These are phyloP conservation scores for Leishmania lainsoni DNA, from an alignment of 208 protist genomes.

Conservation along the genomic window DNA sequence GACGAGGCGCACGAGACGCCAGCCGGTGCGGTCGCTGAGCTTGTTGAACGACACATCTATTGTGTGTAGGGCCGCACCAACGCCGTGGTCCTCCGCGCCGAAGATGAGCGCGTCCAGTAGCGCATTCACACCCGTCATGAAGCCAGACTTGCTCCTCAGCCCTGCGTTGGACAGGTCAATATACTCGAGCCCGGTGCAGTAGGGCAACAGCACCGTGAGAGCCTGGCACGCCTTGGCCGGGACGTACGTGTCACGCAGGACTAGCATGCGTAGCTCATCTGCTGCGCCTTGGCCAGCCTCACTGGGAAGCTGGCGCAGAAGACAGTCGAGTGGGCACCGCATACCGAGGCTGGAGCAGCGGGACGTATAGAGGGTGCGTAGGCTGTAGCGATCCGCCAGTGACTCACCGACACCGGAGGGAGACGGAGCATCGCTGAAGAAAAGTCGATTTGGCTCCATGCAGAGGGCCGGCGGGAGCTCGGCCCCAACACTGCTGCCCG, in stretches of 20 bases:
- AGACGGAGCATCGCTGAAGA: not conserved
- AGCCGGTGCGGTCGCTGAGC: constrained; percentile 37
- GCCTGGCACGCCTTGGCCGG: constrained; percentile 38
- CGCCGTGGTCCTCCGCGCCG: not conserved
- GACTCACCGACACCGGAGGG: not conserved
- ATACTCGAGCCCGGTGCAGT: constrained; percentile 33
- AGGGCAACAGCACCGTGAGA: constrained; percentile 37
- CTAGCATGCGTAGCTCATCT: constrained; percentile 5
- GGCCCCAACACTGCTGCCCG: not conserved
- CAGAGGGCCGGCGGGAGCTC: not conserved
- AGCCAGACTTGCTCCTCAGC: constrained; percentile 18
- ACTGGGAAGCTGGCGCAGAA: constrained; percentile 16
- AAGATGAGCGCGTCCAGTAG: constrained; percentile 24
- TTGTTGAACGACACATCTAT: constrained; percentile 44
- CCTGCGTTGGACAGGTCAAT: constrained; percentile 35
- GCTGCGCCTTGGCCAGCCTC: not conserved
- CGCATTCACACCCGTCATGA: constrained; percentile 19
- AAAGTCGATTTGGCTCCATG: not conserved
- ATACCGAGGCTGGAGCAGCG: constrained; percentile 9
- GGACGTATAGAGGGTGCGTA: constrained; percentile 8
- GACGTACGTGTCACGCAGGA: constrained; percentile 31
- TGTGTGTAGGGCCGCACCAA: constrained; percentile 27
- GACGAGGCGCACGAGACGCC: constrained; percentile 33
- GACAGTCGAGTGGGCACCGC: not conserved
- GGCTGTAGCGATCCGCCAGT: constrained; percentile 8